Percentiles rank a stretch among this genome's conserved stretches.
Conservation (phyloP, 176 grass and related monocot genomes). For the Carex myosuroides region DNA sequence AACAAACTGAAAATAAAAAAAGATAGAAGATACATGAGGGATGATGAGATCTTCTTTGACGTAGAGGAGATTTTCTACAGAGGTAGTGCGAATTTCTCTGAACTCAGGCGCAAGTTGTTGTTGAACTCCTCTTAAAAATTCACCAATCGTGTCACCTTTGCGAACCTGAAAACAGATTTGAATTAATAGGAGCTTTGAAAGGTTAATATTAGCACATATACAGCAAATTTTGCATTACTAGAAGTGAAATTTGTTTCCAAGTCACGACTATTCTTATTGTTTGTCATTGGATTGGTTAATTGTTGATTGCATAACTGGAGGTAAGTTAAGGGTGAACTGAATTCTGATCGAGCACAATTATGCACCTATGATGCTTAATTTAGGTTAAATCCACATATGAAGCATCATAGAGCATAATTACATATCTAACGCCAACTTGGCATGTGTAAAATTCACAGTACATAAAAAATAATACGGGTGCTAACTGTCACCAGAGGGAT, state of each 20-base stretch:
- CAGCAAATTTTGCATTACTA: background rate
- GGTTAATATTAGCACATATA: background rate
- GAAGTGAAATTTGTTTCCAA: background rate
- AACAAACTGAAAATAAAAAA: slow-evolving; percentile 16
- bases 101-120: slow-evolving; percentile 97
- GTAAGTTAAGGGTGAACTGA: background rate
- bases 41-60: slow-evolving; percentile 99
- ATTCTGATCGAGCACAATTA: background rate
- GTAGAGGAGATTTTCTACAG: slow-evolving; percentile 93
- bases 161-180: slow-evolving; percentile 37
- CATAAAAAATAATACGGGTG: background rate
- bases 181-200: background rate
- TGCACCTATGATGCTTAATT: background rate
- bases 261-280: background rate
- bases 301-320: background rate
- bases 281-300: background rate
- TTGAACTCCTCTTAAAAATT: slow-evolving; percentile 90
- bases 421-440: background rate
- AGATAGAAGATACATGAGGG: slow-evolving; percentile 62
- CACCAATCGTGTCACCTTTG: slow-evolving; percentile 91
- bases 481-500: background rate
- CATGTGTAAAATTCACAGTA: background rate
- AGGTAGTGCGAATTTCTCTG: slow-evolving; percentile 93
- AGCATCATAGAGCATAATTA: background rate
- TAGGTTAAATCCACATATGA: background rate